Base-by-base conservation (phyloP, 805 yeast species). In the Candida tallmaniae region DNA sequence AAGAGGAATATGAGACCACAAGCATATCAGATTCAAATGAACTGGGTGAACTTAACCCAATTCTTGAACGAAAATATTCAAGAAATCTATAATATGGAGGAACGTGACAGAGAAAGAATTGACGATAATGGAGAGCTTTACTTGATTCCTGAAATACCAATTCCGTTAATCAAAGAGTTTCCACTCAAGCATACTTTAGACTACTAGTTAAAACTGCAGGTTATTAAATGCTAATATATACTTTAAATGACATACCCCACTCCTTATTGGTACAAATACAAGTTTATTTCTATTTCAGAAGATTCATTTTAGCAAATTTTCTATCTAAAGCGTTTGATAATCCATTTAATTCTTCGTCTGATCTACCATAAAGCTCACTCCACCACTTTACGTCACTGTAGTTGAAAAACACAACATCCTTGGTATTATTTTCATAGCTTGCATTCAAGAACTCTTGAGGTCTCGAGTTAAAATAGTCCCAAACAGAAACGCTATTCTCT, bases 381-480 rank as follows among this genome's bases (percentile, higher is more conserved):
- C 97, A 89, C 90, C 95, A 90, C 43, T 74, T 73, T n/a, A 80
- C 71, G 30, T 75, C 74, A 14, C 67, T 69, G 40, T 65, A 70
- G 53, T 78, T 74, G 20, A 90, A 87, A 31, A 76, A 74, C 1
- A 85, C 53, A 31, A 67, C 74, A 11, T 58, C 60, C 10, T 47
- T 48, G n/a, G 59, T 60, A 4, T 32, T 29, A 7, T 41, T 42
- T 6, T 23, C 21, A 49, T 72, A 86, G 2, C 47, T 50, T 13
- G 58, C 56, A 52, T 83, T 83, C 1, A 70, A 58, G 50, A 89
- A 90, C 52, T 89, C 95, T 8, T 55, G 55, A 13, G 68, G 67
- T 16, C 96, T 65, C 5, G 95, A 83, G 35, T 78, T 67, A 62
- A 93, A 90, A 53, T 93, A 89, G 56, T 89, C 95, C 97, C 97